These are phyloP conservation scores for Pleomassaria siparia DNA, from an alignment of 2,329 filamentous ascomycete genomes.

Conservation along the genomic window DNA sequence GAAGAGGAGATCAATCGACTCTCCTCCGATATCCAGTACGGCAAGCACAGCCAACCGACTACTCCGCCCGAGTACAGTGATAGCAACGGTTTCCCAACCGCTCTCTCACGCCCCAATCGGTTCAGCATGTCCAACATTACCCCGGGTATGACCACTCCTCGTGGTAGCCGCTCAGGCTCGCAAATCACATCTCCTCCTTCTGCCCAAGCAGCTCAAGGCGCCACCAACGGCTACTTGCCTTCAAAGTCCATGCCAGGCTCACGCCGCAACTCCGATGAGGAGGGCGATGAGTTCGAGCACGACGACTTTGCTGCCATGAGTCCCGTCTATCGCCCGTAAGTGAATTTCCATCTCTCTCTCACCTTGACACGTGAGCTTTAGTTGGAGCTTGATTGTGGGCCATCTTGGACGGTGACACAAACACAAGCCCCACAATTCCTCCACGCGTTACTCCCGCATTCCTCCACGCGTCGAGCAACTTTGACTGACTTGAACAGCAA, in stretches of 20 bases:
- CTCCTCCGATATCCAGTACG: conserved; percentile 72
- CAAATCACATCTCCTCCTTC: conserved; percentile 76
- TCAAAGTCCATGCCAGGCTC: conserved; percentile 86
- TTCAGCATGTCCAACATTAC: conserved; percentile 88
- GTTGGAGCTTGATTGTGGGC: not conserved
- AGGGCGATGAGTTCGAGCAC: conserved; percentile 82
- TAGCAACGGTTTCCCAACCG: conserved; percentile 72
- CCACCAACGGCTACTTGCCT: conserved; percentile 63
- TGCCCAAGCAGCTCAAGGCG: conserved; percentile 52
- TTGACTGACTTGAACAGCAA: conserved; percentile 54
- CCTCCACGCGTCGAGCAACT: conserved; percentile 20
- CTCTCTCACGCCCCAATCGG: conserved; percentile 80
- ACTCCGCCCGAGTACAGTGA: conserved; percentile 93
- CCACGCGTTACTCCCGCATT: conserved; percentile 16
- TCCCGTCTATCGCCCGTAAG: conserved; percentile 41
- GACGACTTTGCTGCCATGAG: conserved; percentile 55
- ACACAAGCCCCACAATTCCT: conserved; percentile 16
- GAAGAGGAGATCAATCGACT: conserved; percentile 84
- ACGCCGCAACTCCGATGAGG: conserved; percentile 82
- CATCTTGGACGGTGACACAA: conserved; percentile 12
- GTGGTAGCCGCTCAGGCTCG: conserved; percentile 74
- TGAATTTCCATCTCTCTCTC: conserved; percentile 8
- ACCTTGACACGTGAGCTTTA: conserved; percentile 2
- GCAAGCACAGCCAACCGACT: conserved; percentile 90
- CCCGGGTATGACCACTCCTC: conserved; percentile 65